Conservation (phyloP, 1,139 yeast genomes). For the Pichia inconspicua region DNA sequence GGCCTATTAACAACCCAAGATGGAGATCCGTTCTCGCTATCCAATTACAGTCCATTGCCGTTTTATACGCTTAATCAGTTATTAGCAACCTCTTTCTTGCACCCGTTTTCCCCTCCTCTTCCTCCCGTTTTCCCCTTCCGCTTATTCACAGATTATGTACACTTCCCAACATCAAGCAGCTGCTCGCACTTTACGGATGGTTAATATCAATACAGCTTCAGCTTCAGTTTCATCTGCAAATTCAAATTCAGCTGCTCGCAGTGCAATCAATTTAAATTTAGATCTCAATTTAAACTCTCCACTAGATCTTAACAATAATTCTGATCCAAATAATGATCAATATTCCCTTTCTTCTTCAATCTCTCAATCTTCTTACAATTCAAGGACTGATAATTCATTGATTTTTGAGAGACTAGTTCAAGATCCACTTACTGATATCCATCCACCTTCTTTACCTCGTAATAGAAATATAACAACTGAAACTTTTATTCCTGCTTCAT, state of each 20-base stretch:
- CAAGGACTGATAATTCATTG: slow-evolving; percentile 29
- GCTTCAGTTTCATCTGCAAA: background rate
- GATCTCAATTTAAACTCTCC: background rate
- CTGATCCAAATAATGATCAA: slow-evolving; percentile 6
- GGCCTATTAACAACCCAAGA: no score
- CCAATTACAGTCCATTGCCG: no score
- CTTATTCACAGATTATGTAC: background rate
- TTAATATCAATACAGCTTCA: background rate
- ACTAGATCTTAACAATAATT: background rate
- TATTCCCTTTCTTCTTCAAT: slow-evolving; percentile 11
- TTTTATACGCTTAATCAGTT: no score
- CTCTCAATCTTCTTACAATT: slow-evolving; percentile 5
- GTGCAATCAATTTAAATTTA: background rate
- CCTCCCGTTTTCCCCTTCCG: no score
- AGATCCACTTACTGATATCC: slow-evolving; percentile 33
- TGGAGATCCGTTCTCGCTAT: no score
- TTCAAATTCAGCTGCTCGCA: background rate
- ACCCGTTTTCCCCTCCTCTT: no score
- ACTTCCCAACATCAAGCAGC: background rate
- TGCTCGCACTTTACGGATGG: background rate
- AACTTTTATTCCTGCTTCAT: slow-evolving; percentile 74
- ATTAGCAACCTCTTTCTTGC: no score
- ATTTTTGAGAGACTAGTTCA: slow-evolving; percentile 63
- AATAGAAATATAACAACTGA: slow-evolving; percentile 42
- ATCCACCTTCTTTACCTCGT: slow-evolving; percentile 30